These are phyloP conservation scores for Paramecium primaurelia DNA, from an alignment of 73 alveolate genomes.

Conservation along the genomic window DNA sequence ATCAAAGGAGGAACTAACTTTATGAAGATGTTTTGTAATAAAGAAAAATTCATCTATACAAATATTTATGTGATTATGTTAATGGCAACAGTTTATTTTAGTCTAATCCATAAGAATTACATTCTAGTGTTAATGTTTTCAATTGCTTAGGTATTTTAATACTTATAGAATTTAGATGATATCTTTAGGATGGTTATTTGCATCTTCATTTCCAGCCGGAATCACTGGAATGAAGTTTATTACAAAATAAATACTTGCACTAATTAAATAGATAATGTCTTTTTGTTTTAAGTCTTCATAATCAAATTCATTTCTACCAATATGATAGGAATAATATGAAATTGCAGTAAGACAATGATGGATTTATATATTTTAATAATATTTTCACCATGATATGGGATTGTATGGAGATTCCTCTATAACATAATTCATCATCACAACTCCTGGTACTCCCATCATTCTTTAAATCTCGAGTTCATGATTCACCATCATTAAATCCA, in stretches of 20 bases:
- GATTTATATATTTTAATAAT: not conserved
- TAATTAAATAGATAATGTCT: not conserved
- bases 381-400: not conserved
- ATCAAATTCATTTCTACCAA: not conserved
- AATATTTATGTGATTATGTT: slow-evolving; percentile 21
- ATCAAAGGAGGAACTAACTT: slow-evolving; percentile 51
- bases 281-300: not conserved
- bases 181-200: slow-evolving; percentile 47
- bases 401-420: not conserved
- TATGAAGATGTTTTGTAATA: slow-evolving; percentile 27
- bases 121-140: slow-evolving; percentile 34
- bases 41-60: slow-evolving; percentile 46
- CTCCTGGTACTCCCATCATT: slow-evolving; percentile 8
- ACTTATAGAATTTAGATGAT: slow-evolving; percentile 19
- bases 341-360: not conserved
- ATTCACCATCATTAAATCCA: not conserved
- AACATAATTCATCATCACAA: not conserved
- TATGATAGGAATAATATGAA: not conserved
- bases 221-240: slow-evolving; percentile 60
- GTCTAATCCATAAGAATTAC: slow-evolving; percentile 25
- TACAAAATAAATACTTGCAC: slow-evolving; percentile 45
- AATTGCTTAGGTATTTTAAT: slow-evolving; percentile 8
- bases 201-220: slow-evolving; percentile 63
- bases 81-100: slow-evolving; percentile 41
- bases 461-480: not conserved